These are phyloP conservation scores for Lactarius hengduanensis DNA, from an alignment of 768 basidiomycete genomes.

Conservation along the genomic window DNA sequence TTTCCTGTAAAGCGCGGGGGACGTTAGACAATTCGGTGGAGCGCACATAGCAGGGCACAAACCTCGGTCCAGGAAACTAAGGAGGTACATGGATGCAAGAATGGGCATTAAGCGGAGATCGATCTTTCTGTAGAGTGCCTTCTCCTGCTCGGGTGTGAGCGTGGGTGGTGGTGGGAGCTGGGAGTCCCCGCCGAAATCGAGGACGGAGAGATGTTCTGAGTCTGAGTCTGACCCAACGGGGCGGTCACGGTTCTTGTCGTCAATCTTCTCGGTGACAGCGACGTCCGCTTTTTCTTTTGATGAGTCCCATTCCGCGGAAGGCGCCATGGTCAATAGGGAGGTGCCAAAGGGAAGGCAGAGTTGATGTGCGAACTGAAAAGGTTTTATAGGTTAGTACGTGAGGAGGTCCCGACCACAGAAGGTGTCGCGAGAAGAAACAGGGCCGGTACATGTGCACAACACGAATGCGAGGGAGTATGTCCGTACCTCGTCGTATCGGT, in stretches of 20 bases:
- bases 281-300: neutral
- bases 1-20: slow-evolving; percentile 42
- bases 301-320: neutral
- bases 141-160: slow-evolving; percentile 50
- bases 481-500: too few relatives aligned
- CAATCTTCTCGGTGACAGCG: neutral
- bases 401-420: neutral
- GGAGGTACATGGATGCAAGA: slow-evolving; percentile 36
- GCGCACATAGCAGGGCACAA: slow-evolving; percentile 11
- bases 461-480: too few relatives aligned
- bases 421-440: too few relatives aligned
- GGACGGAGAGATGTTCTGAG: slow-evolving; percentile 9
- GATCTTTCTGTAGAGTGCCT: slow-evolving; percentile 35
- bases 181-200: slow-evolving; percentile 22
- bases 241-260: neutral
- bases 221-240: neutral
- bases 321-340: neutral
- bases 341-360: slow-evolving; percentile 1
- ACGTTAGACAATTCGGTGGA: slow-evolving; percentile 20
- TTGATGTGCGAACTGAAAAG: neutral
- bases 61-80: slow-evolving; percentile 35
- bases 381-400: neutral
- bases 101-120: slow-evolving; percentile 36
- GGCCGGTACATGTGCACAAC: too few relatives aligned
- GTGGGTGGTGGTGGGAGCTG: slow-evolving; percentile 20